Conservation (phyloP, 192 early-diverging fungal genomes). For the Gaertneriomyces semiglobifer region DNA sequence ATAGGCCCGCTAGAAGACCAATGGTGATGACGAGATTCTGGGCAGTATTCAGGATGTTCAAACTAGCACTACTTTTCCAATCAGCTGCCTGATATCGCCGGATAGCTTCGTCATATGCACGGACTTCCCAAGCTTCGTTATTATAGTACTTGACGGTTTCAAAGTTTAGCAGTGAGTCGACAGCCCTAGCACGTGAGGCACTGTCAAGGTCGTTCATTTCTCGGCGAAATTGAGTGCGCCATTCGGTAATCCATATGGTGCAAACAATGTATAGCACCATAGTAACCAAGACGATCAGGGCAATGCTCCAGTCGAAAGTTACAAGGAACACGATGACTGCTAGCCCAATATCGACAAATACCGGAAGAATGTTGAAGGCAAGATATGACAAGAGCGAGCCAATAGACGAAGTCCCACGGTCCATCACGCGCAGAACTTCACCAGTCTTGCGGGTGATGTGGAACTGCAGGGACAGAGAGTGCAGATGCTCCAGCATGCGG, state of each 20-base stretch:
- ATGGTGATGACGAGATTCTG: constrained; percentile 86
- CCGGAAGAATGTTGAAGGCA: constrained; percentile 88
- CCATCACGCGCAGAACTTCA: constrained; percentile 88
- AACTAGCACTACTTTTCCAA: constrained; percentile 68
- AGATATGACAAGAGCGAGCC: constrained; percentile 72
- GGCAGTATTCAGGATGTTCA: constrained; percentile 79
- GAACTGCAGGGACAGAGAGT: constrained; percentile 82
- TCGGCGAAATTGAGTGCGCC: constrained; percentile 66
- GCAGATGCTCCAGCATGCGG: constrained; percentile 85
- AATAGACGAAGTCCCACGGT: constrained; percentile 65
- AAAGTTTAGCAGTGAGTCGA: constrained; percentile 95
- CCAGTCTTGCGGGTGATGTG: constrained; percentile 94
- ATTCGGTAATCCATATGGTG: constrained; percentile 82
- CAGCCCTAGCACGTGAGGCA: constrained; percentile 66
- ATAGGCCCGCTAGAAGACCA: constrained; percentile 75
- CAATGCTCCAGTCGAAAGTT: constrained; percentile 70
- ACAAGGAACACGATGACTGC: constrained; percentile 59
- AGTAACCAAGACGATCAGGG: constrained; percentile 79
- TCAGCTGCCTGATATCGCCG: constrained; percentile 78
- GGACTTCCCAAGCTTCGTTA: constrained; percentile 81
- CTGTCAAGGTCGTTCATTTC: constrained; percentile 84
- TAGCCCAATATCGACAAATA: constrained; percentile 78
- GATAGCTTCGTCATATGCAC: constrained; percentile 75
- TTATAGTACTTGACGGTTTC: constrained; percentile 99
- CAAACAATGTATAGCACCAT: constrained; percentile 80